phyloP scores from a whole-genome alignment of 805 yeast genomes.

The Saturnispora quitensis region DNA sequence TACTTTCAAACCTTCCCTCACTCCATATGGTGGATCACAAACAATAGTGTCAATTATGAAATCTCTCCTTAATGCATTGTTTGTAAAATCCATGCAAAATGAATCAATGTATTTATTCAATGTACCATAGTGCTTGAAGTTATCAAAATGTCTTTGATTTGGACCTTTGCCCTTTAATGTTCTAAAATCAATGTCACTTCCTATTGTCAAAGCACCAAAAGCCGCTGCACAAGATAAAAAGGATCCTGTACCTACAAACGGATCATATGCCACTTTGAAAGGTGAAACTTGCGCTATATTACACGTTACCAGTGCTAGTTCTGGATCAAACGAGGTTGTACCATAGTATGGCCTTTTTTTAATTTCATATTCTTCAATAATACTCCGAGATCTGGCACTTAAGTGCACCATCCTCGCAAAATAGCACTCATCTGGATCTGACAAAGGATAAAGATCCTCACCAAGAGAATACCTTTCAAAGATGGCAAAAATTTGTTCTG shows the following conservation, averaged over 20 bases:
- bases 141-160: constrained; percentile 34
- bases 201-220: constrained; percentile 71
- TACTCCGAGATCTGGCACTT: constrained; percentile 51
- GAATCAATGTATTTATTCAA: constrained; percentile 56
- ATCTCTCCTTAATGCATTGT: constrained; percentile 62
- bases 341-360: constrained; percentile 83
- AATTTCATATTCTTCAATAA: constrained; percentile 71
- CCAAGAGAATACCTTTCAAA: constrained; percentile 57
- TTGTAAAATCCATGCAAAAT: constrained; percentile 89
- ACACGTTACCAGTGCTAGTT: constrained; percentile 76
- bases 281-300: constrained; percentile 69
- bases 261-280: constrained; percentile 74
- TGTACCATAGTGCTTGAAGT: constrained; percentile 69
- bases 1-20: constrained; percentile 88
- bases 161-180: constrained; percentile 54
- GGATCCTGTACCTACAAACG: constrained; percentile 95
- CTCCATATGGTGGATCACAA: constrained; percentile 98
- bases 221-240: constrained; percentile 82
- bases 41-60: constrained; percentile 69
- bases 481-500: constrained; percentile 61
- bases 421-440: constrained; percentile 48
- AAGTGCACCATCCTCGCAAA: constrained; percentile 66
- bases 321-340: constrained; percentile 95
- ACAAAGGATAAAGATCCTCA: constrained; percentile 30
- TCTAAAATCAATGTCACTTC: constrained; percentile 88